Base-by-base conservation (phyloP, 202 grass and related monocot species). In the Musa balbisiana region DNA sequence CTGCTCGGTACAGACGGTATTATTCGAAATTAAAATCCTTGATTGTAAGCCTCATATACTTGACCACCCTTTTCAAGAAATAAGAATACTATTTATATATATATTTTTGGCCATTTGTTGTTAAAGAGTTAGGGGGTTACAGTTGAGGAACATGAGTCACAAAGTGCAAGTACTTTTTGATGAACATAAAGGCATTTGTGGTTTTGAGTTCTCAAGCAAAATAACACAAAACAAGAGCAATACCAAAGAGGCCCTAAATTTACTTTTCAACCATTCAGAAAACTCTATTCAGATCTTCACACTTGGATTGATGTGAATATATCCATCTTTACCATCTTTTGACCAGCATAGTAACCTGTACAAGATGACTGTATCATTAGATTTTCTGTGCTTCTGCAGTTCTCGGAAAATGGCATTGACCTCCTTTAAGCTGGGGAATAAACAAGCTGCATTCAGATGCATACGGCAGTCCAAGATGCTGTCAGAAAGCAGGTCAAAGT, bases 391-490 rank as follows among this genome's bases (percentile, higher is more conserved):
- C 20, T 29, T 80, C 12, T 74, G 64, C 71, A 93, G 94, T 64
- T 98, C 83, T 70, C 91, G 86, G 52, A 84, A 78, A 87, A 87
- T 63, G 67, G 94, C 88, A 62, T 69, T 93, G 82, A 64, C 78
- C 56, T 89, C 78, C 67, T 92, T 84, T 53, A 92, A 94, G 80
- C 84, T 78, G 2, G 85, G 95, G 65, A 83, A 94, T 17, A 98
- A 91, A 82, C 83, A 84, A 55, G 80, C 75, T 75, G 83, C 95
- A 70, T 87, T 76, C 76, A 85, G 83, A 75, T 79, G 89, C n/a
- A 80, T 87, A 80, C 80, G 78, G 69, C 84, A 86, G 76, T 89
- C 87, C 58, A 98, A 88, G 67, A 53, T 94, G 76, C 76, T 98
- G 12, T 86, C 83, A 63, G 81, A 92, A 88, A 94, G 79, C 77